These are phyloP conservation scores for Fusarium tjaetaba DNA, from an alignment of 2,329 filamentous ascomycete genomes.

Conservation along the genomic window DNA sequence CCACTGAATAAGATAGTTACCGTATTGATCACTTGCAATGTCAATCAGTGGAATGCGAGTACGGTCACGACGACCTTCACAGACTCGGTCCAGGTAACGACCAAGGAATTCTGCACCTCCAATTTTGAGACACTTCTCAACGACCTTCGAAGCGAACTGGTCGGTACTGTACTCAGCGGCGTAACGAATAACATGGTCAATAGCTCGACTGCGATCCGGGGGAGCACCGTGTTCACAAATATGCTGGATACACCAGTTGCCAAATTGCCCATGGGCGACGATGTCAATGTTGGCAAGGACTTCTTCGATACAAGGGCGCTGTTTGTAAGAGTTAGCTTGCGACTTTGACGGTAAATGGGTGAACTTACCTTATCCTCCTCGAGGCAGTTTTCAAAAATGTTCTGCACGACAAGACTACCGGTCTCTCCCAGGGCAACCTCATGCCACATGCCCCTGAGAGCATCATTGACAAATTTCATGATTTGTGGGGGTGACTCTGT, in stretches of 20 bases:
- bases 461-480: slow-evolving; percentile 98
- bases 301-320: slow-evolving; percentile 97
- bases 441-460: slow-evolving; percentile 96
- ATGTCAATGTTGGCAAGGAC: slow-evolving; percentile 95
- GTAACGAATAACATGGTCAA: slow-evolving; percentile 94
- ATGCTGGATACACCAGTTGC: slow-evolving; percentile 99
- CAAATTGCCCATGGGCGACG: slow-evolving; percentile 96
- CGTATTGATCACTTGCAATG: slow-evolving; percentile 98
- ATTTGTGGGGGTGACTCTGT: slow-evolving; percentile 94
- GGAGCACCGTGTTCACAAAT: slow-evolving; percentile 96
- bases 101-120: slow-evolving; percentile 89
- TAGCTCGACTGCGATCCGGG: slow-evolving; percentile 88
- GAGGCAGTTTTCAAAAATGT: slow-evolving; percentile 99
- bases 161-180: slow-evolving; percentile 98
- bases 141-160: slow-evolving; percentile 98
- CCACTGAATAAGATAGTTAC: slow-evolving; percentile 98
- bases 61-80: slow-evolving; percentile 87
- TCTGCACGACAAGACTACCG: slow-evolving; percentile 96
- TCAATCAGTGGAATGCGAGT: slow-evolving; percentile 97
- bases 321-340: slow-evolving; percentile 32
- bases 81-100: slow-evolving; percentile 92
- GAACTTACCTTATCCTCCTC: slow-evolving; percentile 93
- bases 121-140: slow-evolving; percentile 99
- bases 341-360: not conserved
- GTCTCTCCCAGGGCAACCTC: slow-evolving; percentile 97